These are phyloP conservation scores for Trichoderma gamsii DNA, from an alignment of 495 filamentous ascomycete genomes.

Conservation along the genomic window DNA sequence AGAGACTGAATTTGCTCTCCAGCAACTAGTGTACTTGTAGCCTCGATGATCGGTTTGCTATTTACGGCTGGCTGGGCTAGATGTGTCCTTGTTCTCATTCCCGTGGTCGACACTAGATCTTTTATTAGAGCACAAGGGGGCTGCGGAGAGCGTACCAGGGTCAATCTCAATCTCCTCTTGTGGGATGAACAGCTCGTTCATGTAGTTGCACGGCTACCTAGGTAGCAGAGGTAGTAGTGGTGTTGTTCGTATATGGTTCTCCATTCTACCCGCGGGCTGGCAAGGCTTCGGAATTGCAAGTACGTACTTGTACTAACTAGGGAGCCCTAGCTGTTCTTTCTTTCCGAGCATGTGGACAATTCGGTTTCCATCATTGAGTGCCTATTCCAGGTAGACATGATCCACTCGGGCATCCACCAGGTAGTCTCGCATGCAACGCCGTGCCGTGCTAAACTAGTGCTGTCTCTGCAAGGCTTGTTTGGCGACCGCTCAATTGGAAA, in stretches of 20 bases:
- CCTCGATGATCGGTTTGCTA: neutral
- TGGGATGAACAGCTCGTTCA: neutral
- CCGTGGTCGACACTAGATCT: neutral
- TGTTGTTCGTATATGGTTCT: neutral
- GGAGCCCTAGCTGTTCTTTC: neutral
- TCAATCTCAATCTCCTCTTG: neutral
- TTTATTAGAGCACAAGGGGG: neutral
- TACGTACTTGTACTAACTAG: neutral
- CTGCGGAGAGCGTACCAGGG: neutral
- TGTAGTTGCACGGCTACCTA: neutral
- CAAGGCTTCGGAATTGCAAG: neutral
- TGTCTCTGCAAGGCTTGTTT: slow-evolving; percentile 7
- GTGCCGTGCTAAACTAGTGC: slow-evolving; percentile 1
- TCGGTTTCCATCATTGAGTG: slow-evolving; percentile 11
- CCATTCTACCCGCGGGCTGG: neutral
- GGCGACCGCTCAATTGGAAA: slow-evolving; percentile 13
- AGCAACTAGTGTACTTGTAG: neutral
- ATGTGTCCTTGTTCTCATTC: neutral
- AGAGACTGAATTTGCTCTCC: neutral
- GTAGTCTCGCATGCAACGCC: slow-evolving; percentile 11
- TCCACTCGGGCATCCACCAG: slow-evolving; percentile 6
- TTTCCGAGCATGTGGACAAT: slow-evolving; percentile 13
- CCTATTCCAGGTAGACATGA: slow-evolving; percentile 4
- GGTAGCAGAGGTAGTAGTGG: too few species aligned
- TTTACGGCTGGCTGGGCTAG: neutral